These are phyloP conservation scores for Incumbomyces delicatus DNA, from an alignment of 2,329 filamentous ascomycete genomes.

Conservation along the genomic window DNA sequence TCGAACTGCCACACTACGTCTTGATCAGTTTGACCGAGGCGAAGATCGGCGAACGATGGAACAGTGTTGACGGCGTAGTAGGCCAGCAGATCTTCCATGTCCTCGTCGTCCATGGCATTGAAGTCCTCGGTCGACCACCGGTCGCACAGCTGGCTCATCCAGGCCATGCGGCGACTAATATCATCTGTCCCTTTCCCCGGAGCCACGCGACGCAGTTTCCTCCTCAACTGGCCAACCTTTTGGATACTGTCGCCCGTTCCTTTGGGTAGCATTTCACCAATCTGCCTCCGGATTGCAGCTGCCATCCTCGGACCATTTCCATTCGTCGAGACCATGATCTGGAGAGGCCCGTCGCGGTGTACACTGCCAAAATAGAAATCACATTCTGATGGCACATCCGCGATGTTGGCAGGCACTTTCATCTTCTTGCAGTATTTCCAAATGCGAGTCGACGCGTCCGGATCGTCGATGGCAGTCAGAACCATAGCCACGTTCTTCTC, in stretches of 20 bases:
- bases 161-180: constrained; percentile 32
- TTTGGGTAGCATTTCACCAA: constrained; percentile 63
- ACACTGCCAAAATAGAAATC: constrained; percentile 98
- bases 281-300: constrained; percentile 72
- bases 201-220: constrained; percentile 67
- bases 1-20: constrained; percentile 21
- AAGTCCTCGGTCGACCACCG: constrained; percentile 76
- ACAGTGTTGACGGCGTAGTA: constrained; percentile 50
- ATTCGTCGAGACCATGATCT: constrained; percentile 98
- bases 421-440: constrained; percentile 88
- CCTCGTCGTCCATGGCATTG: constrained; percentile 68
- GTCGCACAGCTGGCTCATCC: constrained; percentile 90
- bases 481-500: constrained; percentile 63
- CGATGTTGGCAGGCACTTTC: constrained; percentile 84
- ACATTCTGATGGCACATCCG: constrained; percentile 91
- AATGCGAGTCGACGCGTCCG: constrained; percentile 76
- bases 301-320: constrained; percentile 89
- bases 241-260: constrained; percentile 80
- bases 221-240: constrained; percentile 69
- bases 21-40: constrained; percentile 14
- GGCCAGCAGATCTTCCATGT: constrained; percentile 73
- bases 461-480: constrained; percentile 85
- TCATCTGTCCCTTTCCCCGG: constrained; percentile 38
- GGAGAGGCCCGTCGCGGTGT: constrained; percentile 85
- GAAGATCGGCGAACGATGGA: constrained; percentile 29